Evolutionary conservation across 192 early-diverging fungal species (phyloP), one percentile per base, ranked within the genome.

Genomic region (Dimargaris xerosporica): DNA sequence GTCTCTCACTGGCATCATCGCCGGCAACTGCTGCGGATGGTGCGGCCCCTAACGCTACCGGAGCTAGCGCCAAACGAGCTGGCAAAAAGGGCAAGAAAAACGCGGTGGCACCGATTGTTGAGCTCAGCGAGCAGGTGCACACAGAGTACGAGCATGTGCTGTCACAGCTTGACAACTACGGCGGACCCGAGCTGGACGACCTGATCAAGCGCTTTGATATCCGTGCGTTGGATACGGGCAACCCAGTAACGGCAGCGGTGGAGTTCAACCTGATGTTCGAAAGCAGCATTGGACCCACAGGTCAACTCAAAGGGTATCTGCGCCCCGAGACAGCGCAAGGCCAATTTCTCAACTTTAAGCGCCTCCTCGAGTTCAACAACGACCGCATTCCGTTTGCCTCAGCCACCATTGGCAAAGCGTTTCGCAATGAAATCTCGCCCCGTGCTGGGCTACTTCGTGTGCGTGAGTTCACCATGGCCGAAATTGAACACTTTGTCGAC

Each of bases 201-300:
- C 78, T 99, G 42, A 94, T 99, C 68, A 69, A 75, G 60, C 80
- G 80, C 43, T 79, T 84, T 60, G 83, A 90, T 63, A 93, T 99
- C 67, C 84, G 87, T 45, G 87, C 90, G 25, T 92, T 95, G 23
- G 88, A 92, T 63, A 90, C 90, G 44, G 89, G 88, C 67, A 96
- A 96, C 75, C 82, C 86, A 53, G 78, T 99, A 23, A 86, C 91
- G 9, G 79, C 84, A 44, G 94, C 94, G 28, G 85, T 85, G 25
- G 82, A 88, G 64, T 99, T 99, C 85, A 99, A 99, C 81, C 83
- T 99, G 61, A 99, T 99, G 94, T 99, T 99, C 69, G 87, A 91
- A 55, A 94, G 86, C 62, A 91, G 80, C 74, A 97, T 99, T 69
- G 96, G 96, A 63, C 96, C 96, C 59, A 95, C 94, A 45, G 96